phyloP scores from a whole-genome alignment of 352 stramenopile species.

The Pythium chondricola region DNA sequence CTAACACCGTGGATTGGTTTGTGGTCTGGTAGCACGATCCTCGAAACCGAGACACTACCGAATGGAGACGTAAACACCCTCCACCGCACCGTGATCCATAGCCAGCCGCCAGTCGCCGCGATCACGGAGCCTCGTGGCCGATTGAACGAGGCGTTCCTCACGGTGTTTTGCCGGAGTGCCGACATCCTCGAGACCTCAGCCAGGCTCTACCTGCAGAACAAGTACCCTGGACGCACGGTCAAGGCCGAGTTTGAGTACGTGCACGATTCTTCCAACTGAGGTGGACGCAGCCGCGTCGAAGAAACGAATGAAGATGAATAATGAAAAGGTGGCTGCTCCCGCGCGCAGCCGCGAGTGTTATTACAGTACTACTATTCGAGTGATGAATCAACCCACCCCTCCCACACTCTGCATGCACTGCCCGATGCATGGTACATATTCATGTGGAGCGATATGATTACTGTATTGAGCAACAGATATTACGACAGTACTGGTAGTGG shows the following conservation, averaged over 20 bases:
- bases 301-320: too few relatives aligned
- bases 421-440: too few relatives aligned
- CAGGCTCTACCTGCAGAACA: constrained; percentile 50
- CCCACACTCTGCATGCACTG: too few relatives aligned
- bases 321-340: too few relatives aligned
- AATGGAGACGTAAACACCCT: constrained; percentile 48
- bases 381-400: too few relatives aligned
- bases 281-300: too few relatives aligned
- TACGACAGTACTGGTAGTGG: too few relatives aligned
- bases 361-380: too few relatives aligned
- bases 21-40: constrained; percentile 37
- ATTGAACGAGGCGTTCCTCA: constrained; percentile 75
- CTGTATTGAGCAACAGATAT: too few relatives aligned
- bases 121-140: constrained; percentile 62
- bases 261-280: constrained; percentile 4
- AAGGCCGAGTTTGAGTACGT: constrained; percentile 20
- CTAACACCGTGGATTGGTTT: not conserved
- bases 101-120: constrained; percentile 50
- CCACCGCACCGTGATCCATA: constrained; percentile 65
- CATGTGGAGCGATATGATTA: too few relatives aligned
- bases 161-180: constrained; percentile 67
- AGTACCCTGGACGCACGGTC: constrained; percentile 30
- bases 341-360: too few relatives aligned
- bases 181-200: constrained; percentile 65
- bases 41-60: constrained; percentile 46